phyloP scores from a whole-genome alignment of 2,329 filamentous ascomycete species.

The Colletotrichum cereale region DNA sequence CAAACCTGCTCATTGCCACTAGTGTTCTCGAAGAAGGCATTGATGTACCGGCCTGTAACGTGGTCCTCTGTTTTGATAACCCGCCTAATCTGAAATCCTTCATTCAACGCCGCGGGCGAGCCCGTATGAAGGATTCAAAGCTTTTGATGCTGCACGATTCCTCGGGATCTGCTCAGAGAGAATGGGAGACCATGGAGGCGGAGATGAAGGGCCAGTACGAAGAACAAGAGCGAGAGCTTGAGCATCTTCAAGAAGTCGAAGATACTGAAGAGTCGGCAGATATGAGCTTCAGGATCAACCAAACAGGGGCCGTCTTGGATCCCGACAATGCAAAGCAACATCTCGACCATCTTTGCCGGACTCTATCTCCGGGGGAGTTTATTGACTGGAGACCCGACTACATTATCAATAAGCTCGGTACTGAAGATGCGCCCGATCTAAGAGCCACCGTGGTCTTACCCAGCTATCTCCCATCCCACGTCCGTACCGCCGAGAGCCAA shows the following conservation, averaged over 20 bases:
- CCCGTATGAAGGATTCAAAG: conserved; percentile 63
- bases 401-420: conserved; percentile 58
- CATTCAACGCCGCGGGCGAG: conserved; percentile 68
- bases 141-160: conserved; percentile 61
- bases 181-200: conserved; percentile 77
- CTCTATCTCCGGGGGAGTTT: conserved; percentile 69
- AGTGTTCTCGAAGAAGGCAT: conserved; percentile 77
- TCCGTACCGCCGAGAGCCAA: conserved; percentile 67
- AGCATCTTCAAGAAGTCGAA: conserved; percentile 62
- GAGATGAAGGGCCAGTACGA: conserved; percentile 80
- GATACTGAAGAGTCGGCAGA: conserved; percentile 48
- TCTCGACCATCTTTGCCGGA: conserved; percentile 83
- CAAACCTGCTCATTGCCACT: conserved; percentile 72
- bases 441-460: conserved; percentile 78
- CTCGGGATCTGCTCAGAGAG: conserved; percentile 46
- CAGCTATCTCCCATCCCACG: conserved; percentile 71
- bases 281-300: conserved; percentile 52
- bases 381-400: conserved; percentile 78
- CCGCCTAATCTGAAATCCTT: conserved; percentile 66
- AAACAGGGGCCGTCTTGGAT: conserved; percentile 74
- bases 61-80: conserved; percentile 69
- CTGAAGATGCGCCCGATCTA: conserved; percentile 49
- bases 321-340: conserved; percentile 81
- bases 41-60: conserved; percentile 73
- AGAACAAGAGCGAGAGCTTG: conserved; percentile 68